Base-by-base conservation (phyloP, 2,329 filamentous ascomycete species). In the Sporothrix schenckii region DNA sequence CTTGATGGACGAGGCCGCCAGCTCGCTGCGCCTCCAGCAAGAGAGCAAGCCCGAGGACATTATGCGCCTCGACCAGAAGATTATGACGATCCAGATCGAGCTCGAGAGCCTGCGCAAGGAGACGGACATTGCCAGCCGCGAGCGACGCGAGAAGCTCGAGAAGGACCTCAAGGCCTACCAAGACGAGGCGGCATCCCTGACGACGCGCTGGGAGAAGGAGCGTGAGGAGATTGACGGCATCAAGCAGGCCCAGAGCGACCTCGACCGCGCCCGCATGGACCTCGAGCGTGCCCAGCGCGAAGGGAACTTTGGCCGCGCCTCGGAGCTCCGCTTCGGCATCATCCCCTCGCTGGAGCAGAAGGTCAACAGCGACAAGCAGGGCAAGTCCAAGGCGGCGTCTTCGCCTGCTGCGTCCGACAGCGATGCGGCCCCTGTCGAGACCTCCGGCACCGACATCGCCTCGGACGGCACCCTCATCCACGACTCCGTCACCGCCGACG, bases 71-170 rank as follows among this genome's bases (percentile, higher is more conserved):
- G 94, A 98, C 76, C 92, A 96, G 72, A 92, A 94, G 76, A 97
- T 98, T 72, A 96, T 97, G 88, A 98, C 94, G 0, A 93, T 98
- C 16, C 94, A 97, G 77, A 98, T 99, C 73, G 94, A 99, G 79
- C 85, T 98, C 0, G 95, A 98, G 78, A 97, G 93, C 72, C 81
- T 99, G 54, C 88, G 94, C 66, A 98, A 98, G 76, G 95, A 99
- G 79, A 97, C 90, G 13, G 95, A 99, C 75, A 85, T 97, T 65
- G 90, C 92, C 21, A 97, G 93, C 77, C 90, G 89, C 75, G 95
- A 98, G 80, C 88, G 95, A 21, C 87, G 93, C 27, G 92, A 96
- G 76, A 94, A 94, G 77, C 86, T 98, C 0, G 91, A 98, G 78
- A 83, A 86, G 68, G 90, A 91, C 9, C 24, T 98, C 24, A 91